Conservation (phyloP, 768 basidiomycete species). For the Russula earlei region DNA sequence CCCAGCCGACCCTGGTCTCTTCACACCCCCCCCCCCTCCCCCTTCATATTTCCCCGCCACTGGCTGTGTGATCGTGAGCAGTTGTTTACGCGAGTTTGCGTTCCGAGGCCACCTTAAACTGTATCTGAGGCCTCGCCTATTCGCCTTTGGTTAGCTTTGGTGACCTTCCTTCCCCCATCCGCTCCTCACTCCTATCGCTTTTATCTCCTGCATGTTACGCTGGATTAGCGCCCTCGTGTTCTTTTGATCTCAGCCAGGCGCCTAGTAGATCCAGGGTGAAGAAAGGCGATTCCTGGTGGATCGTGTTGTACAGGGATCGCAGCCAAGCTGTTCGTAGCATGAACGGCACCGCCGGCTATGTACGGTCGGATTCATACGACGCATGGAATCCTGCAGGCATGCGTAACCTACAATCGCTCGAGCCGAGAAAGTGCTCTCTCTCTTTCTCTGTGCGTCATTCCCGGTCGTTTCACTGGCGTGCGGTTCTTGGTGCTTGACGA, state of each 20-base stretch:
- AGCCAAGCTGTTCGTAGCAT: neutral
- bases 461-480: constrained; percentile 1
- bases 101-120: constrained; percentile 4
- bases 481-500: neutral
- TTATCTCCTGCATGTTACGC: neutral
- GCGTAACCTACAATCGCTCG: neutral
- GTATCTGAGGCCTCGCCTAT: neutral
- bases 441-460: neutral
- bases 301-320: neutral
- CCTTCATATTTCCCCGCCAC: constrained; percentile 7
- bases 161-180: neutral
- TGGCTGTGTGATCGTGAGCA: constrained; percentile 2
- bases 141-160: neutral
- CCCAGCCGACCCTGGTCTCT: constrained; percentile 8
- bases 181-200: neutral
- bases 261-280: neutral
- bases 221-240: neutral
- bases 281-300: neutral
- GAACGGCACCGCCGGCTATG: neutral
- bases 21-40: neutral
- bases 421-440: neutral
- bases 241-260: neutral
- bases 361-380: neutral
- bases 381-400: constrained; percentile 14
- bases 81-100: neutral